Percentiles rank a stretch among this genome's conserved stretches.
phyloP scores from a whole-genome alignment of 2,329 filamentous ascomycete species.

The Fusarium pseudocircinatum region DNA sequence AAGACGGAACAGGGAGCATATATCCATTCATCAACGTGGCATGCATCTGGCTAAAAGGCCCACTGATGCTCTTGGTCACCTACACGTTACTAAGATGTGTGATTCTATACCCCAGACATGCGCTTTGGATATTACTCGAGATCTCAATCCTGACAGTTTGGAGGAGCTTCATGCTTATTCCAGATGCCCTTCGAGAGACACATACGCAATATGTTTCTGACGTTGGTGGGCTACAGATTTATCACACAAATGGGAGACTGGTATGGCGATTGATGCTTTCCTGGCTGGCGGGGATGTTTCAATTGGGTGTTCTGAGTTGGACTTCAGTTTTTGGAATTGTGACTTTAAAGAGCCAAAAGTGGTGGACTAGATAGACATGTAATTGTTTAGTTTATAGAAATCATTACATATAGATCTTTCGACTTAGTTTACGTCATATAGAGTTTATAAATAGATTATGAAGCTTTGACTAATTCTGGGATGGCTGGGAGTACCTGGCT shows the following conservation, averaged over 20 bases:
- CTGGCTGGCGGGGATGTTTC: not conserved
- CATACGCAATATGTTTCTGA: not conserved
- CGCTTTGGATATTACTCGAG: not conserved
- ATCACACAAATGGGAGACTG: not conserved
- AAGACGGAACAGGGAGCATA: not conserved
- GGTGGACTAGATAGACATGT: not conserved
- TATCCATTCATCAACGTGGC: not conserved
- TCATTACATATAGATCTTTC: not conserved
- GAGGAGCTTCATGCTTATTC: not conserved
- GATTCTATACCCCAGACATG: not conserved
- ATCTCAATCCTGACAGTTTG: not conserved
- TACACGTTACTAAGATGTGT: not conserved
- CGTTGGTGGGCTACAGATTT: not conserved
- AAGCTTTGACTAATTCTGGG: not conserved
- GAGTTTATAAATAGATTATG: not conserved
- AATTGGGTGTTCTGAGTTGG: not conserved
- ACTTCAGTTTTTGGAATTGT: not conserved
- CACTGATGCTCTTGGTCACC: not conserved
- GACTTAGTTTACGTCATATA: fast-evolving
- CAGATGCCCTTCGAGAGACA: not conserved
- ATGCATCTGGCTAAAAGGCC: not conserved
- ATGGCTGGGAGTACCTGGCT: not conserved
- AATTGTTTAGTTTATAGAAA: not conserved
- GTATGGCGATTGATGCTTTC: not conserved
- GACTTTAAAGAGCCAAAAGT: not conserved